These are phyloP conservation scores for Tagetes erecta DNA, from an alignment of 129 eudicot genomes.

Conservation along the genomic window DNA sequence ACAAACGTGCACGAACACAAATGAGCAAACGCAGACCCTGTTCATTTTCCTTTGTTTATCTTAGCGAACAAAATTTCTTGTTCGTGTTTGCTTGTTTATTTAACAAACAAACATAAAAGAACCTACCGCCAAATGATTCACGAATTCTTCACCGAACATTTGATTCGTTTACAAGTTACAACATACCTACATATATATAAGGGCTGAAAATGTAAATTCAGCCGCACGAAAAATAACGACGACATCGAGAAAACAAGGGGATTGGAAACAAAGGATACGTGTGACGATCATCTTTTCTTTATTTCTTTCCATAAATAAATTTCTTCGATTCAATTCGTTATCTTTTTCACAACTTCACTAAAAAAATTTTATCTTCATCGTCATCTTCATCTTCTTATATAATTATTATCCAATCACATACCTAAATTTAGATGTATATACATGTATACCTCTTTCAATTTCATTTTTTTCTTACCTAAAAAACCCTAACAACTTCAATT, in stretches of 20 bases:
- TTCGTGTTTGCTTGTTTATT: no score
- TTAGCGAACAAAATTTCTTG: no score
- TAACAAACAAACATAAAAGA: no score
- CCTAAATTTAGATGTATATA: conserved; percentile 31
- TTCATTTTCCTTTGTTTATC: no score
- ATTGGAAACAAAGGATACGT: conserved; percentile 19
- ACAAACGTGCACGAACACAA: no score
- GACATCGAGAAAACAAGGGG: background rate
- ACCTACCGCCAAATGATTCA: no score
- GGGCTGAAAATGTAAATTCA: conserved; percentile 3
- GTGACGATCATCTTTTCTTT: conserved; percentile 34
- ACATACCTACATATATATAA: background rate
- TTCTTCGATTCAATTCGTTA: conserved; percentile 32
- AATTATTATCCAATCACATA: conserved; percentile 20
- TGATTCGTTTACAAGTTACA: no score
- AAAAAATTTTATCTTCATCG: conserved; percentile 9
- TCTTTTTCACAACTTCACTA: conserved; percentile 30
- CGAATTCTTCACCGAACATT: no score
- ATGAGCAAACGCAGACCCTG: no score
- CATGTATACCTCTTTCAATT: conserved; percentile 9
- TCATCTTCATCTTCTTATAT: background rate
- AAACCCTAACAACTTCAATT: conserved; percentile 17
- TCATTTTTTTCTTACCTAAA: conserved; percentile 23
- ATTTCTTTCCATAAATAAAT: conserved; percentile 14
- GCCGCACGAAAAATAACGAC: conserved; percentile 17